These are phyloP conservation scores for Tetrapisispora taiwanensis DNA, from an alignment of 805 yeast species.

Conservation along the genomic window DNA sequence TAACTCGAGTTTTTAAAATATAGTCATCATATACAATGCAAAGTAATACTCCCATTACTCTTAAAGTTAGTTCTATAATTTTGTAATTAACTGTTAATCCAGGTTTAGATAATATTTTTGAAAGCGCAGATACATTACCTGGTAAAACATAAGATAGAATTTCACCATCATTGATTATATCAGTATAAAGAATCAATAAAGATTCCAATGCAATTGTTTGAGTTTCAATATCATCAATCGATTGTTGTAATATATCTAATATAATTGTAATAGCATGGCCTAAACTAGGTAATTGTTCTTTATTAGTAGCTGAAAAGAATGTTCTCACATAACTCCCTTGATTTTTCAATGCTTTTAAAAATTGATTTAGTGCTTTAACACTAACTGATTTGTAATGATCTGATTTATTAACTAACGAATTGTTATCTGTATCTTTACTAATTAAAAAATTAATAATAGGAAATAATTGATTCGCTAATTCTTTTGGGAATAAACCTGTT, in stretches of 20 bases:
- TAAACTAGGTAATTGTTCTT: constrained; percentile 33
- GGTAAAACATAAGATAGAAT: constrained; percentile 40
- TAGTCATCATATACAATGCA: constrained; percentile 35
- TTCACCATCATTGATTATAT: constrained; percentile 37
- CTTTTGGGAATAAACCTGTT: constrained; percentile 29
- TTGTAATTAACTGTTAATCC: constrained; percentile 31
- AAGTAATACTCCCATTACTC: constrained; percentile 26
- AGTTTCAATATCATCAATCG: constrained; percentile 18
- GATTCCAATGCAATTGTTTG: constrained; percentile 30
- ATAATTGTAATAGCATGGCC: constrained; percentile 40
- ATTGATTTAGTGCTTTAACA: constrained; percentile 21
- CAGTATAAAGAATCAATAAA: constrained; percentile 28
- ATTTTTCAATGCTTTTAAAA: constrained; percentile 27
- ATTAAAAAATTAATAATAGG: constrained; percentile 39
- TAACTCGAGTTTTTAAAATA: constrained; percentile 21
- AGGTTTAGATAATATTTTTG: constrained; percentile 30
- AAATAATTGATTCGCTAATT: constrained; percentile 36
- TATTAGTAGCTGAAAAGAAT: constrained; percentile 12
- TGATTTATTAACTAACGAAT: constrained; percentile 20
- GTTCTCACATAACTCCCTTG: constrained; percentile 14
- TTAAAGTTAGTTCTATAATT: constrained; percentile 27
- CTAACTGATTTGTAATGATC: constrained; percentile 33
- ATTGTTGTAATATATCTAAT: constrained; percentile 28
- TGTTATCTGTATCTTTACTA: constrained; percentile 23
- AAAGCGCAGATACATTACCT: constrained; percentile 38